Percentiles rank a stretch among this genome's conserved stretches.
Conservation (phyloP, 2,329 filamentous ascomycete species). For the Botrytis squamosa region DNA sequence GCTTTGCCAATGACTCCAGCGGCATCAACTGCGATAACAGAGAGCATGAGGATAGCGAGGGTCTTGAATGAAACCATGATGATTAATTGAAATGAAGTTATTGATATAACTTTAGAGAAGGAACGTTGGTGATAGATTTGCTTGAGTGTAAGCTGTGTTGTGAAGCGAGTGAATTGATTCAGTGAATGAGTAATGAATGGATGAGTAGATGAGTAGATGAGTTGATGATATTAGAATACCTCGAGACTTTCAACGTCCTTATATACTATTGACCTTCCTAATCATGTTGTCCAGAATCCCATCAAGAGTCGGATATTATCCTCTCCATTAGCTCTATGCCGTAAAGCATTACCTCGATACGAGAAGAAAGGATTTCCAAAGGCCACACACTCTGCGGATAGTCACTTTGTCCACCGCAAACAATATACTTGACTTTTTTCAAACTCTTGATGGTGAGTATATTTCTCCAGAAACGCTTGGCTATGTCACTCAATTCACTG, state of each 20-base stretch:
- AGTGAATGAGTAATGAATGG: not conserved
- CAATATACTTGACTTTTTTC: not conserved
- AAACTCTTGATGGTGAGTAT: not conserved
- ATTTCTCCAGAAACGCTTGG: not conserved
- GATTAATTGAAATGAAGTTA: not conserved
- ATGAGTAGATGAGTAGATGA: not conserved
- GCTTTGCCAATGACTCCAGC: not conserved
- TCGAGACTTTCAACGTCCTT: not conserved
- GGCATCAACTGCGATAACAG: conserved; percentile 1
- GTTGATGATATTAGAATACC: not conserved
- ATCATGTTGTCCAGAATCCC: not conserved
- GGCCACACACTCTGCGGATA: not conserved
- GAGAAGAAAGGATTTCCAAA: not conserved
- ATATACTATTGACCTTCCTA: not conserved
- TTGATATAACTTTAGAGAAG: not conserved
- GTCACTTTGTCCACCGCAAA: not conserved
- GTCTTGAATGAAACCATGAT: not conserved
- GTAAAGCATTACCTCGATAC: not conserved
- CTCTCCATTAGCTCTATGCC: not conserved
- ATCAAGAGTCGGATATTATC: not conserved
- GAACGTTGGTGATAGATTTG: not conserved
- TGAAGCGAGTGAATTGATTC: not conserved
- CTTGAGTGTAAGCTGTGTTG: not conserved
- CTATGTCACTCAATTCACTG: not conserved
- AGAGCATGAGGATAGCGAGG: not conserved